Conservation (phyloP, 352 stramenopile genomes). For the Globisporangium splendens region DNA sequence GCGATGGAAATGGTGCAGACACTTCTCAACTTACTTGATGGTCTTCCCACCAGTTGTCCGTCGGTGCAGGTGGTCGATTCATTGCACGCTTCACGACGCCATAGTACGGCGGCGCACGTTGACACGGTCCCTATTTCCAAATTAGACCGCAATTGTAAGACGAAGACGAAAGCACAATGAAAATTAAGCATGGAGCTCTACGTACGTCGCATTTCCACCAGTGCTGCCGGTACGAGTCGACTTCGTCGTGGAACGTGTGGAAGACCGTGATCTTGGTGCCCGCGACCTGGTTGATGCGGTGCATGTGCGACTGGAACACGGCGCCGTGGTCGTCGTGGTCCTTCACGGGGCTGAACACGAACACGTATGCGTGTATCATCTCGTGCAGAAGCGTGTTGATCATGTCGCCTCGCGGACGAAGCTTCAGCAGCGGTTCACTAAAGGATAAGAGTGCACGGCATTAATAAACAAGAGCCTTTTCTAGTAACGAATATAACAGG, state of each 20-base stretch:
- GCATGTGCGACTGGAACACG: constrained; percentile 79
- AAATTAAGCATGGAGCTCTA: constrained; percentile 3
- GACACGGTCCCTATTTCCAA: constrained; percentile 54
- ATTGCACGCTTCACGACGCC: constrained; percentile 84
- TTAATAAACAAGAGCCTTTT: too few species aligned
- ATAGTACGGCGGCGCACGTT: constrained; percentile 60
- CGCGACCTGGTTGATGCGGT: constrained; percentile 64
- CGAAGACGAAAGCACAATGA: too few species aligned
- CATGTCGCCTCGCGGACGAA: constrained; percentile 76
- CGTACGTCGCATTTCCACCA: constrained; percentile 83
- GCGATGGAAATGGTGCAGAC: too few species aligned
- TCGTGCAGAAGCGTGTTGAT: constrained; percentile 90
- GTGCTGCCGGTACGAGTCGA: constrained; percentile 80
- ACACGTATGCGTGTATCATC: constrained; percentile 90
- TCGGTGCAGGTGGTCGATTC: constrained; percentile 76
- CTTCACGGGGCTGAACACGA: constrained; percentile 68
- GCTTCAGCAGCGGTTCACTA: constrained; percentile 78
- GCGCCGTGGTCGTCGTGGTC: constrained; percentile 86
- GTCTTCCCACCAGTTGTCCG: constrained; percentile 70
- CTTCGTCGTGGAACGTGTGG: constrained; percentile 90
- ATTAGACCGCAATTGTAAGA: constrained; percentile 2
- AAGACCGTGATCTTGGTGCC: constrained; percentile 83
- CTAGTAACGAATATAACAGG: not conserved
- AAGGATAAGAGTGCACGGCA: not conserved
- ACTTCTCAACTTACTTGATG: constrained; percentile 29